These are phyloP conservation scores for Articulospora tetracladia DNA, from an alignment of 495 filamentous ascomycete species.

Conservation along the genomic window DNA sequence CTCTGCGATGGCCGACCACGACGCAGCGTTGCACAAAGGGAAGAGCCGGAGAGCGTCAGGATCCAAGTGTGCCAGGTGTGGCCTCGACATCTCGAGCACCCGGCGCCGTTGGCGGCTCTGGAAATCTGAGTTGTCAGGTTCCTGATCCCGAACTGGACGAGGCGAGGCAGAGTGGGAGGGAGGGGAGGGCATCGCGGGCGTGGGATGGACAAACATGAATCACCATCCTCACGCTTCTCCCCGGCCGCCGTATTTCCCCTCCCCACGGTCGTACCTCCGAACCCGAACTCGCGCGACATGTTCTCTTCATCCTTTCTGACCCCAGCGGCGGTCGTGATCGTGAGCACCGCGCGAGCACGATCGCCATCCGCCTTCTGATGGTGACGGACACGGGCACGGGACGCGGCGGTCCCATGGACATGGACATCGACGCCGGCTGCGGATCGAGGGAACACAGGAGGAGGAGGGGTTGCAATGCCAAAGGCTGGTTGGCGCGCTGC, in stretches of 20 bases:
- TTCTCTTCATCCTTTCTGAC: too few species aligned
- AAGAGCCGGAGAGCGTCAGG: background rate
- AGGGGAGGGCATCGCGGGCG: background rate
- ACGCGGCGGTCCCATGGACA: too few species aligned
- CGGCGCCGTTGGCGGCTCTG: background rate
- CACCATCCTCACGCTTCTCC: too few species aligned
- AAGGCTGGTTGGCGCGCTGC: slow-evolving; percentile 5
- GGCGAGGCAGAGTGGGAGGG: background rate
- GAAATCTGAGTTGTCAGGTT: background rate
- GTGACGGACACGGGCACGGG: too few species aligned
- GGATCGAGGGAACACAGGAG: background rate
- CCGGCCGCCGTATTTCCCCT: too few species aligned
- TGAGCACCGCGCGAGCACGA: too few species aligned
- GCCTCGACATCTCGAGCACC: background rate
- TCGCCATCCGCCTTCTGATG: too few species aligned
- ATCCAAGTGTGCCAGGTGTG: background rate
- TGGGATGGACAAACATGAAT: background rate
- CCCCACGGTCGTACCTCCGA: too few species aligned
- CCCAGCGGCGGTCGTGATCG: too few species aligned
- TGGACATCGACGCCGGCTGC: background rate
- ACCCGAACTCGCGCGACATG: too few species aligned
- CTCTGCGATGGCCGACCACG: background rate
- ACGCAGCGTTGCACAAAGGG: background rate
- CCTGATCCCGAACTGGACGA: background rate
- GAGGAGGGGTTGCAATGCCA: background rate